These are phyloP conservation scores for Trichoderma polysporum DNA, from an alignment of 2,329 filamentous ascomycete genomes.

Conservation along the genomic window DNA sequence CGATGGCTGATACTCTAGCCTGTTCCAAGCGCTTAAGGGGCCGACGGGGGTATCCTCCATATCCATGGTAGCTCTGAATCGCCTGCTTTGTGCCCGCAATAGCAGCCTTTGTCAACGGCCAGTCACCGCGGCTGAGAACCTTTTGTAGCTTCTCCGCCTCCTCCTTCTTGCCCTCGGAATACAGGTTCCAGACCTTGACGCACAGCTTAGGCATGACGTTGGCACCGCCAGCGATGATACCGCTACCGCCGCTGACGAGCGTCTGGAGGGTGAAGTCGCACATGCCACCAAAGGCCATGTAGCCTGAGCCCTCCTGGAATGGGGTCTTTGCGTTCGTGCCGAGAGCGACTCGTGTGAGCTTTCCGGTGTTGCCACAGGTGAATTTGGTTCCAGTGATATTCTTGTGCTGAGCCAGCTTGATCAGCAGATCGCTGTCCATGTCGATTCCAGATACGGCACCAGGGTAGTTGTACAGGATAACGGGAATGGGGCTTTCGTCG, in stretches of 20 bases:
- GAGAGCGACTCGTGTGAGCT: slow-evolving; percentile 77
- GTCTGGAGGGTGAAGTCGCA: slow-evolving; percentile 87
- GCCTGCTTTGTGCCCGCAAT: slow-evolving; percentile 85
- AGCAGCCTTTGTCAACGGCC: slow-evolving; percentile 77
- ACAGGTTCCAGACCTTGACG: slow-evolving; percentile 75
- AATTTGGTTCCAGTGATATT: slow-evolving; percentile 91
- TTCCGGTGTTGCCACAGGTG: slow-evolving; percentile 87
- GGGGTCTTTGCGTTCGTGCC: slow-evolving; percentile 71
- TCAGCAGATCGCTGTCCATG: slow-evolving; percentile 84
- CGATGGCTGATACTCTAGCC: slow-evolving; percentile 52
- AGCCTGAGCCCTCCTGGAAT: slow-evolving; percentile 57
- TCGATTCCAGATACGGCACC: slow-evolving; percentile 84
- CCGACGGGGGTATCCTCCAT: slow-evolving; percentile 72
- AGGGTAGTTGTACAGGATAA: slow-evolving; percentile 89
- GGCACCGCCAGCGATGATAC: slow-evolving; percentile 82
- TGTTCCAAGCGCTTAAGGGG: slow-evolving; percentile 67
- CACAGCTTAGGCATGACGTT: slow-evolving; percentile 85
- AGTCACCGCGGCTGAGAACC: slow-evolving; percentile 75
- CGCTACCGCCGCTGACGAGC: slow-evolving; percentile 72
- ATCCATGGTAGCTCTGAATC: slow-evolving; percentile 77
- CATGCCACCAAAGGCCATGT: slow-evolving; percentile 85
- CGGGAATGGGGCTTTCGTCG: slow-evolving; percentile 70
- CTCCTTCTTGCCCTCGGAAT: slow-evolving; percentile 67
- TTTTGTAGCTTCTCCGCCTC: slow-evolving; percentile 76
- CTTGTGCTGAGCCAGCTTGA: slow-evolving; percentile 73